These are phyloP conservation scores for Clohesyomyces aquaticus DNA, from an alignment of 495 filamentous ascomycete genomes.

Conservation along the genomic window DNA sequence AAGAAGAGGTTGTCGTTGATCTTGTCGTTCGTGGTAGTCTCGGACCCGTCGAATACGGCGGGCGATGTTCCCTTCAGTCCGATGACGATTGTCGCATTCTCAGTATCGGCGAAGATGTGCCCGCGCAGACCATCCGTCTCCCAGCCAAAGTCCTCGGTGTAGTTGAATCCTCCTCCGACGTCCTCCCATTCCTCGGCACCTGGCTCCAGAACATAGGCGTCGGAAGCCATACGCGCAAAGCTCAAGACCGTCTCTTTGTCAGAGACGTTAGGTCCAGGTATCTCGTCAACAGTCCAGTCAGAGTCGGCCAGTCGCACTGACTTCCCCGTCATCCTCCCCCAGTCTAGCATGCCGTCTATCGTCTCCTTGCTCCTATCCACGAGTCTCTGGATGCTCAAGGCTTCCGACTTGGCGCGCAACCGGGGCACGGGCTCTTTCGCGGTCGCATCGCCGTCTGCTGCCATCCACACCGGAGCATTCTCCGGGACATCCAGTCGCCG, in stretches of 20 bases:
- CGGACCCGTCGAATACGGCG: constrained; percentile 92
- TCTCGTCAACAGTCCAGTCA: constrained; percentile 82
- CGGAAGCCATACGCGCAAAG: constrained; percentile 81
- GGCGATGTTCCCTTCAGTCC: constrained; percentile 89
- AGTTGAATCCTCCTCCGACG: constrained; percentile 73
- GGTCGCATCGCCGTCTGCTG: constrained; percentile 61
- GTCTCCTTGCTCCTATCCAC: constrained; percentile 73
- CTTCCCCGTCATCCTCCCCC: constrained; percentile 64
- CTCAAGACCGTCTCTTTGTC: constrained; percentile 83
- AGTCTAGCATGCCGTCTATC: constrained; percentile 74
- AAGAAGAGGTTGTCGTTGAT: constrained; percentile 97
- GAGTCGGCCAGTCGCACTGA: constrained; percentile 63
- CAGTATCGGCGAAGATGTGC: constrained; percentile 86
- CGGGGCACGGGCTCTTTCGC: constrained; percentile 51
- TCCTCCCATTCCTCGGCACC: constrained; percentile 80
- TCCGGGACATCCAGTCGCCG: constrained; percentile 70
- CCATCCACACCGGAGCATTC: constrained; percentile 63
- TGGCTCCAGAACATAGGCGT: constrained; percentile 81
- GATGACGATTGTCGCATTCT: constrained; percentile 84
- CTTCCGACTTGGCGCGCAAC: constrained; percentile 61
- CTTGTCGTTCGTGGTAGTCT: constrained; percentile 96
- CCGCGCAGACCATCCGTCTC: constrained; percentile 84
- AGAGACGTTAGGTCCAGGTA: constrained; percentile 78
- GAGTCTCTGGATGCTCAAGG: constrained; percentile 74
- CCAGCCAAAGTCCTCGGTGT: constrained; percentile 87